These are phyloP conservation scores for Aspergillus pseudoviridinutans DNA, from an alignment of 2,329 filamentous ascomycete species.

Conservation along the genomic window DNA sequence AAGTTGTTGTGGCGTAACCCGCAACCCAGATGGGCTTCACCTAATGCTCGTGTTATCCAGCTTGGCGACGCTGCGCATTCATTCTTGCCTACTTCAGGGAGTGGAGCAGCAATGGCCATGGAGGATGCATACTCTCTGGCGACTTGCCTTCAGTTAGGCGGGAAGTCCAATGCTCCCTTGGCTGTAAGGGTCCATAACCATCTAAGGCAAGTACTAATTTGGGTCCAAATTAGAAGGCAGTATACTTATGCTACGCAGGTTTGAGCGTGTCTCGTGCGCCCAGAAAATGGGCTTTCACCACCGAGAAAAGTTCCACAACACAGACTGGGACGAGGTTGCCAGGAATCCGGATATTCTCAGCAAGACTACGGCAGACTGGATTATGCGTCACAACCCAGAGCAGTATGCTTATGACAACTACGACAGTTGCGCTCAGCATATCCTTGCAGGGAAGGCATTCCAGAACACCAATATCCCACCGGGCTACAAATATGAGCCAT, in stretches of 20 bases:
- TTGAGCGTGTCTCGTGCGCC: slow-evolving; percentile 46
- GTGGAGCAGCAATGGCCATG: slow-evolving; percentile 3
- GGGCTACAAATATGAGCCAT: slow-evolving; percentile 39
- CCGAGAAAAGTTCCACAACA: slow-evolving; percentile 24
- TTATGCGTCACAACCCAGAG: slow-evolving; percentile 11
- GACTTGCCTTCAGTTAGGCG: slow-evolving; percentile 20
- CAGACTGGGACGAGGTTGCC: slow-evolving; percentile 8
- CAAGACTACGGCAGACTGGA: slow-evolving; percentile 4
- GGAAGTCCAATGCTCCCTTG: slow-evolving; percentile 33
- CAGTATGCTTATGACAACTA: slow-evolving; percentile 12
- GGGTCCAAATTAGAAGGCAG: too few relatives aligned
- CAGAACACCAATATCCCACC: slow-evolving; percentile 45
- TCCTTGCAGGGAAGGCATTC: slow-evolving; percentile 35
- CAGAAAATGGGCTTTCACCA: slow-evolving; percentile 47
- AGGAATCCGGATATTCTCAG: slow-evolving; percentile 3
- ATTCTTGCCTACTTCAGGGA: slow-evolving; percentile 1
- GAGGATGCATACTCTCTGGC: slow-evolving; percentile 4
- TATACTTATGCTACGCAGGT: slow-evolving; percentile 21
- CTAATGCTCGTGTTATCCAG: slow-evolving; percentile 1
- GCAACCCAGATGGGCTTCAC: background rate
- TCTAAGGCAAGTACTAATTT: too few relatives aligned
- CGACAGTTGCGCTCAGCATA: slow-evolving; percentile 1
- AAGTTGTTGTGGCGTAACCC: too few relatives aligned
- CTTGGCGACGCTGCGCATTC: slow-evolving; percentile 4
- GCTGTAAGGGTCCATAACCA: slow-evolving; percentile 13